Conservation (phyloP, 2,329 filamentous ascomycete species). For the Aureobasidium sp. region DNA sequence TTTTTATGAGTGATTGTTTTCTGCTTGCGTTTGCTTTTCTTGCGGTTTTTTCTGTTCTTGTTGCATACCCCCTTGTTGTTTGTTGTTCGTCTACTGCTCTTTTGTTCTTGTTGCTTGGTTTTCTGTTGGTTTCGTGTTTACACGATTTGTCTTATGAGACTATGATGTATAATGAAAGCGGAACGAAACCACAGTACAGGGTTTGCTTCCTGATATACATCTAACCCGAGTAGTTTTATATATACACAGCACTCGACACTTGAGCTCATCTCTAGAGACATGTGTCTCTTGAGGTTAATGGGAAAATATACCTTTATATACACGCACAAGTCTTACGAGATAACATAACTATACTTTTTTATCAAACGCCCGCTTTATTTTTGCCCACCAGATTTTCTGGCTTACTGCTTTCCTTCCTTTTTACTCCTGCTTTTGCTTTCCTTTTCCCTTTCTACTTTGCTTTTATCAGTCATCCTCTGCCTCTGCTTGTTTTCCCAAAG, state of each 20-base stretch:
- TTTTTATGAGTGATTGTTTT: slow-evolving; percentile 12
- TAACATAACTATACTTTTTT: not conserved
- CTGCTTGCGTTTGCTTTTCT: not conserved
- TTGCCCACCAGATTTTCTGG: not conserved
- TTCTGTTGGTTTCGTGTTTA: not conserved
- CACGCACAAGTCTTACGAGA: not conserved
- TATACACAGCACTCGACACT: not conserved
- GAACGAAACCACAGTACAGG: too few species aligned
- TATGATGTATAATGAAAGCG: too few species aligned
- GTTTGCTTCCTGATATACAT: not conserved
- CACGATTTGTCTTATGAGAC: not conserved
- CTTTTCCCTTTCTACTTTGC: too few species aligned
- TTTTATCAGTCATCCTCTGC: too few species aligned
- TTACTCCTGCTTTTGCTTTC: too few species aligned
- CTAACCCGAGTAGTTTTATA: not conserved
- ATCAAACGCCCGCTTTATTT: not conserved
- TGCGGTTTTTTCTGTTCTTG: not conserved
- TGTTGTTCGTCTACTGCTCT: not conserved
- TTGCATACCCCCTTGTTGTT: not conserved
- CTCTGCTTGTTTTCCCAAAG: too few species aligned
- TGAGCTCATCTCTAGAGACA: not conserved
- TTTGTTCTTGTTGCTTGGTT: not conserved
- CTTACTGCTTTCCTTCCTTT: too few species aligned
- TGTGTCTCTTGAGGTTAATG: not conserved
- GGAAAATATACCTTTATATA: not conserved